A percentile compares a stretch with the other conserved stretches of the same genome.
Conservation (phyloP, 257 asterid genomes). For the Verbena officinalis region DNA sequence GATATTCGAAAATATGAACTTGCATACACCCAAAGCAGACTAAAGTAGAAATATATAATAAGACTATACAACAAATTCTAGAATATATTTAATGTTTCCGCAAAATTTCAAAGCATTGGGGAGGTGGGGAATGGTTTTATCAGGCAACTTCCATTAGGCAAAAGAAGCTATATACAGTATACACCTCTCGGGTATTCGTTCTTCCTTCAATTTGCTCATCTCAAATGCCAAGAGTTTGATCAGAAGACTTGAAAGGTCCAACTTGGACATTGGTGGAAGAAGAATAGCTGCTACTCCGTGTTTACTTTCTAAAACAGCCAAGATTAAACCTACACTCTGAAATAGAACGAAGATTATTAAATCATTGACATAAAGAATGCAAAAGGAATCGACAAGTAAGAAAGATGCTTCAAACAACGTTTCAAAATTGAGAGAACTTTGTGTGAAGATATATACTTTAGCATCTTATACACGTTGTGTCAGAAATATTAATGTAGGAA, state of each 20-base stretch:
- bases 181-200: constrained; percentile 75
- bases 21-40: not conserved
- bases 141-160: constrained; percentile 4
- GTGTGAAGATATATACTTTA: constrained; percentile 1
- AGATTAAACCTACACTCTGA: constrained; percentile 79
- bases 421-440: not conserved
- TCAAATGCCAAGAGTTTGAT: constrained; percentile 73
- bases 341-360: constrained; percentile 31
- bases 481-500: constrained; percentile 11
- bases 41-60: not conserved
- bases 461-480: constrained; percentile 1
- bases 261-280: constrained; percentile 61
- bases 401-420: not conserved
- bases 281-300: constrained; percentile 59
- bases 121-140: not conserved
- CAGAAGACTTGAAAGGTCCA: constrained; percentile 65
- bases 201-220: constrained; percentile 68
- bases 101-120: not conserved
- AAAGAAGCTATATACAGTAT: too few species aligned
- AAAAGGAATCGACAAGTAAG: not conserved
- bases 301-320: constrained; percentile 67
- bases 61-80: constrained; percentile 1
- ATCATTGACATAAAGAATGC: constrained; percentile 17
- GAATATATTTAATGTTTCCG: constrained; percentile 1
- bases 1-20: not conserved